Percentiles rank a stretch among this genome's conserved stretches.
phyloP scores from a whole-genome alignment of 2,329 filamentous ascomycete genomes.

The Aspergillus novoparasiticus region DNA sequence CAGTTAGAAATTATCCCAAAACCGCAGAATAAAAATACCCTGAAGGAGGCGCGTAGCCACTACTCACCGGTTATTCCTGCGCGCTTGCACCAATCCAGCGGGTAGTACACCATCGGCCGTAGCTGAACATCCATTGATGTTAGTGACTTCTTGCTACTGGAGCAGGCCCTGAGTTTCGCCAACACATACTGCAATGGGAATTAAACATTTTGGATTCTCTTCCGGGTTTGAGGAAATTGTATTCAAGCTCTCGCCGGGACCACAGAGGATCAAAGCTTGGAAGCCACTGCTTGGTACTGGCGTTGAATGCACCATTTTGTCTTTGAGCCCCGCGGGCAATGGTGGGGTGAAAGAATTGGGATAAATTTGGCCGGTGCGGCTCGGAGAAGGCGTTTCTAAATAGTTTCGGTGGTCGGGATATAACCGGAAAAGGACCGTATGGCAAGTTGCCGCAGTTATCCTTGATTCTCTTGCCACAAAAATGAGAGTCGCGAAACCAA shows the following conservation, averaged over 20 bases:
- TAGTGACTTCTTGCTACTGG: slow-evolving; percentile 3
- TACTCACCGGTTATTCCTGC: slow-evolving; percentile 50
- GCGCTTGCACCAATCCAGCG: slow-evolving; percentile 51
- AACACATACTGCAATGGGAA: slow-evolving; percentile 36
- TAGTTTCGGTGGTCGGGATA: background rate
- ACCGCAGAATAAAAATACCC: background rate
- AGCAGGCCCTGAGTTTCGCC: slow-evolving; percentile 35
- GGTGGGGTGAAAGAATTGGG: slow-evolving; percentile 3
- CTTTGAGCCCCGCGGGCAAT: slow-evolving; percentile 11
- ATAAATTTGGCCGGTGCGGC: background rate
- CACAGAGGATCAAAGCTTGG: slow-evolving; percentile 51
- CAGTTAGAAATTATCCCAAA: slow-evolving; percentile 8
- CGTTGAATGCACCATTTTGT: slow-evolving; percentile 11
- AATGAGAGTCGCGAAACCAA: background rate
- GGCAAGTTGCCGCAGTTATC: background rate
- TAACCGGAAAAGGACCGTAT: background rate
- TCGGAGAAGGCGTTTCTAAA: background rate
- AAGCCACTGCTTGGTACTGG: slow-evolving; percentile 36
- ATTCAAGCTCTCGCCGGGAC: slow-evolving; percentile 50
- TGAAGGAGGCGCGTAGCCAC: background rate
- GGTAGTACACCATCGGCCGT: slow-evolving; percentile 52
- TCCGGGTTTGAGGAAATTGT: slow-evolving; percentile 52
- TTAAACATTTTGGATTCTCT: slow-evolving; percentile 49
- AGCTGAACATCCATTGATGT: slow-evolving; percentile 3
- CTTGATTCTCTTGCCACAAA: background rate